phyloP scores from a whole-genome alignment of 2,329 filamentous ascomycete species.

The Ceratocystis lukuohia region DNA sequence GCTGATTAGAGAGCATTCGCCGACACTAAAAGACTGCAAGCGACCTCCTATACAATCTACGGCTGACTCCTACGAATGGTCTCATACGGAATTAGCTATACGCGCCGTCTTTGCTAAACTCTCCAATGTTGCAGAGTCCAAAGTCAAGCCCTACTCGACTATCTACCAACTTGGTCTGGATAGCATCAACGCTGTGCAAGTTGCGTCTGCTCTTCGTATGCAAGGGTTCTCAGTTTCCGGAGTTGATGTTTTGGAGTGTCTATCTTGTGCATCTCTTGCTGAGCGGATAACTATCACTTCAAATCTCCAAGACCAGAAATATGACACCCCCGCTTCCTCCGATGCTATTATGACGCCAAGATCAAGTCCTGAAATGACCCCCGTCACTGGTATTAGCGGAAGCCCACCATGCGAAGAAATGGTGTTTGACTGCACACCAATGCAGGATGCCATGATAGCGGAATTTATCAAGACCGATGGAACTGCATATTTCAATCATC shows the following conservation, averaged over 20 bases:
- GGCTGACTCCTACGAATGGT: constrained; percentile 31
- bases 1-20: not conserved
- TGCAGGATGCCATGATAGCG: constrained; percentile 68
- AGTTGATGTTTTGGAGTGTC: constrained; percentile 52
- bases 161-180: constrained; percentile 85
- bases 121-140: constrained; percentile 35
- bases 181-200: constrained; percentile 74
- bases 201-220: constrained; percentile 54
- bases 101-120: constrained; percentile 45
- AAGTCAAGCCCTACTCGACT: constrained; percentile 49
- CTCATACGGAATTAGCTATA: constrained; percentile 37
- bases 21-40: not conserved
- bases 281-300: not conserved
- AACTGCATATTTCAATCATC: constrained; percentile 60
- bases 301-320: not conserved
- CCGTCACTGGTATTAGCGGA: not conserved
- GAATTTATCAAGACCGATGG: constrained; percentile 58
- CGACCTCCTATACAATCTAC: not conserved
- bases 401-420: constrained; percentile 12
- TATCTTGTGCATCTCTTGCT: constrained; percentile 21
- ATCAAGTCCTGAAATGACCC: constrained; percentile 7
- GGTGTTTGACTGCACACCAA: constrained; percentile 47
- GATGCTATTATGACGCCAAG: constrained; percentile 2
- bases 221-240: constrained; percentile 47
- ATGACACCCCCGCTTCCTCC: not conserved